Evolutionary conservation across 176 grass and related monocot genomes (phyloP).

Genomic region (Rhynchospora pubera): DNA sequence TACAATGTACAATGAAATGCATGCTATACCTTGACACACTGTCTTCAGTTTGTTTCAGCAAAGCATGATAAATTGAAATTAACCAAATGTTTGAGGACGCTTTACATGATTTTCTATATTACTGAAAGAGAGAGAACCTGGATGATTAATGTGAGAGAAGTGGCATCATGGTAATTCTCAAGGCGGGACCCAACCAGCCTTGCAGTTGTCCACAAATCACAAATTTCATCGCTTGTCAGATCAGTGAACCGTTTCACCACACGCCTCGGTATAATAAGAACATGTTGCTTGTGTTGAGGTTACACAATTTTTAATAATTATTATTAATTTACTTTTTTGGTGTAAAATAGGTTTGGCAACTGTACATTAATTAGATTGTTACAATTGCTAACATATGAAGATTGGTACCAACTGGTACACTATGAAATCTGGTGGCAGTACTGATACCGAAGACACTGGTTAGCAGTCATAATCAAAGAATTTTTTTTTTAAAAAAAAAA

Average conservation of each 20-base stretch:
- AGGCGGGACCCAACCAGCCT: slow-evolving; percentile 65
- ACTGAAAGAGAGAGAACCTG: slow-evolving; percentile 29
- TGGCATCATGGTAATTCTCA: slow-evolving; percentile 68
- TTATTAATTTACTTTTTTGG: background rate
- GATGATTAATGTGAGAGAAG: slow-evolving; percentile 70
- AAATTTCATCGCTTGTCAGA: slow-evolving; percentile 71
- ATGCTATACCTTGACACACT: background rate
- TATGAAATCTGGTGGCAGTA: background rate
- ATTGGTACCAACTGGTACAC: slow-evolving; percentile 1
- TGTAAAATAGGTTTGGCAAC: background rate
- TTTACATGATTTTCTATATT: background rate
- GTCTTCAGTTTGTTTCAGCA: background rate
- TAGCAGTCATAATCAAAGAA: background rate
- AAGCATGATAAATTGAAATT: background rate
- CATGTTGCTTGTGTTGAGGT: slow-evolving; percentile 68
- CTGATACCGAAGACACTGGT: background rate
- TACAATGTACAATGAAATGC: background rate
- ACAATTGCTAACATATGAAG: background rate
- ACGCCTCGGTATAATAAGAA: slow-evolving; percentile 70
- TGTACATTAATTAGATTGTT: background rate
- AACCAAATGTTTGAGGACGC: background rate
- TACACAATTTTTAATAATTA: slow-evolving; percentile 3
- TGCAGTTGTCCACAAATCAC: slow-evolving; percentile 79
- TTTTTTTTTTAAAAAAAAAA: too few species aligned
- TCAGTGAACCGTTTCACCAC: slow-evolving; percentile 75